phyloP scores from a whole-genome alignment of 2,329 filamentous ascomycete genomes.

The Colletotrichum magnum region DNA sequence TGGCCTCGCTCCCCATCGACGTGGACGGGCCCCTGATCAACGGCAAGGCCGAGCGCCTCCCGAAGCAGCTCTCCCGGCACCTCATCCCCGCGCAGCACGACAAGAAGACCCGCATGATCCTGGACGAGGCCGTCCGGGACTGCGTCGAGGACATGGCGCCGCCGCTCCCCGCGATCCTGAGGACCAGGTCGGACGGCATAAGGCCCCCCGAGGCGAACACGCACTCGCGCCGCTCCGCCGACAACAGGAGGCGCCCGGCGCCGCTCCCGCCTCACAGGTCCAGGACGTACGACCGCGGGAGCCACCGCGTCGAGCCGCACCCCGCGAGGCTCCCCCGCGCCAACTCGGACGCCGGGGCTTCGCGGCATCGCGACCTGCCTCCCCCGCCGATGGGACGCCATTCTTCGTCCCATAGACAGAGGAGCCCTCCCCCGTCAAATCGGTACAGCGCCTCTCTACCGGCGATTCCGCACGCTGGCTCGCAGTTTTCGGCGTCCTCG shows the following conservation, averaged over 20 bases:
- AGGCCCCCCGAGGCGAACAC: conserved; percentile 15
- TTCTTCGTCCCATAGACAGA: conserved; percentile 5
- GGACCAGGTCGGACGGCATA: background rate
- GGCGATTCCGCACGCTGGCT: conserved; percentile 3
- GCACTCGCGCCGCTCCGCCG: conserved; percentile 9
- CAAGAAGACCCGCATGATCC: conserved; percentile 67
- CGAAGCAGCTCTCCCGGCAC: conserved; percentile 81
- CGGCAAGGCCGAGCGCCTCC: conserved; percentile 79
- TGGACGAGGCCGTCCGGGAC: conserved; percentile 72
- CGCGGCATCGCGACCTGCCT: conserved; percentile 18
- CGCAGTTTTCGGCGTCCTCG: background rate
- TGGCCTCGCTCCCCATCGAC: conserved; percentile 78
- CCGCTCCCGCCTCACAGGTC: background rate
- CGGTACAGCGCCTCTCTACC: conserved; percentile 32
- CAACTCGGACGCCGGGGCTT: conserved; percentile 27
- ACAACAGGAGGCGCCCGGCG: conserved; percentile 13
- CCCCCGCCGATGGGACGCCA: conserved; percentile 30
- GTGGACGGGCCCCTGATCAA: conserved; percentile 64
- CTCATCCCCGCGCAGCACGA: conserved; percentile 76
- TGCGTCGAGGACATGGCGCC: conserved; percentile 47
- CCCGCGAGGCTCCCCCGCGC: conserved; percentile 14
- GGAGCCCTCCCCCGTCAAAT: conserved; percentile 30
- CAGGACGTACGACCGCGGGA: conserved; percentile 25
- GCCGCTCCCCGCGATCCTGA: conserved; percentile 20
- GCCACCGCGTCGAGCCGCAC: conserved; percentile 4